Evolutionary conservation across 2,329 filamentous ascomycete species (phyloP).

Genomic region (Fusarium bactridioides): DNA sequence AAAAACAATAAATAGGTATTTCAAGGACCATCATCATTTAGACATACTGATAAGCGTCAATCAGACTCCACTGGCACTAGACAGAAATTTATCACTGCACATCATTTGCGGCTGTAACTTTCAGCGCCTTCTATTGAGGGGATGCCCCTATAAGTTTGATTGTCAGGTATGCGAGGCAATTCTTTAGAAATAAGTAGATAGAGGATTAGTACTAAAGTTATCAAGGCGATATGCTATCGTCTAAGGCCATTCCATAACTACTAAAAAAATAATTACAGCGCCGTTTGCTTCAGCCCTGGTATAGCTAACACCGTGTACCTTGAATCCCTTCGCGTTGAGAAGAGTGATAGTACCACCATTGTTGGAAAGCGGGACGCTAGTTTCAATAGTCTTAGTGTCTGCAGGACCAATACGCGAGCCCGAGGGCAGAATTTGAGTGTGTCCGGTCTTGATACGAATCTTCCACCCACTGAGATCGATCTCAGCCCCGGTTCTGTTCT

Average conservation of each 20-base stretch:
- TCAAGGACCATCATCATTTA: fast-evolving
- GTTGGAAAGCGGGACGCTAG: neutral
- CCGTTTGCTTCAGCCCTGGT: neutral
- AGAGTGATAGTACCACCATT: neutral
- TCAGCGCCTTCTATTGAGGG: neutral
- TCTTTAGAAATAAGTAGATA: fast-evolving
- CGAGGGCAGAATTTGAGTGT: neutral
- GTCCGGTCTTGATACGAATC: neutral
- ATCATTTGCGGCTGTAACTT: fast-evolving
- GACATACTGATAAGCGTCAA: fast-evolving
- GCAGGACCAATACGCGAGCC: neutral
- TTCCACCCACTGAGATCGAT: neutral
- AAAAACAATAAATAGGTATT: fast-evolving
- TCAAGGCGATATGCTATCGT: fast-evolving
- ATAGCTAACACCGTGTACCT: neutral
- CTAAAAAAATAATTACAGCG: neutral
- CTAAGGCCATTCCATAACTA: fast-evolving
- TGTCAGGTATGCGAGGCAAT: fast-evolving
- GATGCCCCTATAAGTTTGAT: neutral
- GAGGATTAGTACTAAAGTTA: fast-evolving
- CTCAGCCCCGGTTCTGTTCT: neutral
- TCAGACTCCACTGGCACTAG: neutral
- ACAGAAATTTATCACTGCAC: neutral
- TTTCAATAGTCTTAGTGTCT: neutral
- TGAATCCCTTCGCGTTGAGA: neutral